A percentile compares a stretch with the other conserved stretches of the same genome.
Evolutionary conservation across 306 rosid species (phyloP).

Genomic region (Styphnolobium japonicum): DNA sequence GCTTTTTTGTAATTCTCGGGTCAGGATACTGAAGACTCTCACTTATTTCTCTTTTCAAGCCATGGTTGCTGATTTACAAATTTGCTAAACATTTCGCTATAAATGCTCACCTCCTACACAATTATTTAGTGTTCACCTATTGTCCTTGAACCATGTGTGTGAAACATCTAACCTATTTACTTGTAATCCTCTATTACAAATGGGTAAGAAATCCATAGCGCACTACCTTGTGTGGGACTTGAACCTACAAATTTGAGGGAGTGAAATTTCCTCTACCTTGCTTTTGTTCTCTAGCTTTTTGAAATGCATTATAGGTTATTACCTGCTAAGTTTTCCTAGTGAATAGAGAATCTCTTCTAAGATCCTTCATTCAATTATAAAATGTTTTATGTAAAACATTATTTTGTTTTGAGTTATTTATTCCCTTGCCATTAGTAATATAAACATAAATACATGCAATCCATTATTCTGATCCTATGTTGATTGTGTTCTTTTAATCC

Average conservation of each 20-base stretch:
- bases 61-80: neutral
- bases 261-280: neutral
- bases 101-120: neutral
- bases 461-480: slow-evolving; percentile 9
- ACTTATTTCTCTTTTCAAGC: neutral
- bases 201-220: neutral
- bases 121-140: neutral
- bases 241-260: neutral
- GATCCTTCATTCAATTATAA: neutral
- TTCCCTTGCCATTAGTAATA: neutral
- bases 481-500: slow-evolving; percentile 23
- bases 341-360: neutral
- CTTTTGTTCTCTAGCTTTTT: neutral
- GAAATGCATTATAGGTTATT: slow-evolving; percentile 1
- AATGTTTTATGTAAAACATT: neutral
- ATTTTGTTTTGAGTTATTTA: neutral
- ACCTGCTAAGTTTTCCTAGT: neutral
- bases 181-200: neutral
- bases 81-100: neutral
- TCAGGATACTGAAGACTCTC: neutral
- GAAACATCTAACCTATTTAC: neutral
- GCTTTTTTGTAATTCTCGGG: neutral
- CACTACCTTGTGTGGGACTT: slow-evolving; percentile 4
- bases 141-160: neutral
- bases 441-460: neutral